A percentile compares a stretch with the other conserved stretches of the same genome.
Conservation (phyloP, 2,329 filamentous ascomycete species). For the Leptographium wingfieldii region DNA sequence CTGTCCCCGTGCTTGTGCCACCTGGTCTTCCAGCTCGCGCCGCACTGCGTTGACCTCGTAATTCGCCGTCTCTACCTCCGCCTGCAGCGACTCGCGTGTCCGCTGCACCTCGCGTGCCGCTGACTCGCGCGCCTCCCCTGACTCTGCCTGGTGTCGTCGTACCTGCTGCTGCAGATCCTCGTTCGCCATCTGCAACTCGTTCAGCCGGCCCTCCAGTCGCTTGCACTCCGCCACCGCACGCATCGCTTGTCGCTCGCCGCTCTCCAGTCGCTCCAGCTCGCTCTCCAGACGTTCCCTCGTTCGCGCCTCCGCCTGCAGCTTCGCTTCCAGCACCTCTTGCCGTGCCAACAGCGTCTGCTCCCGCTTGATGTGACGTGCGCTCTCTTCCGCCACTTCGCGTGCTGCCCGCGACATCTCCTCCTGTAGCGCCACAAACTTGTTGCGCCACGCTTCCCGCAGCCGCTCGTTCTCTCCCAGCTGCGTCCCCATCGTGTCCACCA, state of each 20-base stretch:
- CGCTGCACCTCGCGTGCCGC: slow-evolving; percentile 71
- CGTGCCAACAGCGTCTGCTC: slow-evolving; percentile 68
- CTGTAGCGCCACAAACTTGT: slow-evolving; percentile 75
- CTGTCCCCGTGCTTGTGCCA: slow-evolving; percentile 58
- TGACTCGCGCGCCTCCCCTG: slow-evolving; percentile 70
- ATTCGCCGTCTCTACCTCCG: slow-evolving; percentile 71
- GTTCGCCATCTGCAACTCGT: slow-evolving; percentile 52
- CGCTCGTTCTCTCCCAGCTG: slow-evolving; percentile 80
- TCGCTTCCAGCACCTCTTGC: slow-evolving; percentile 66
- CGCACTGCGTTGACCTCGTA: slow-evolving; percentile 75
- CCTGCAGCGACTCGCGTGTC: slow-evolving; percentile 64
- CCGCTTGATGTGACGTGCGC: slow-evolving; percentile 63
- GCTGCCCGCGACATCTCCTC: slow-evolving; percentile 73
- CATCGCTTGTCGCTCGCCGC: slow-evolving; percentile 52
- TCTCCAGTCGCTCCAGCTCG: slow-evolving; percentile 53
- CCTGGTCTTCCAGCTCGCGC: slow-evolving; percentile 69
- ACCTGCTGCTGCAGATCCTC: slow-evolving; percentile 58
- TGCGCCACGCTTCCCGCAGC: slow-evolving; percentile 70
- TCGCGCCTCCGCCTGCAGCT: slow-evolving; percentile 61
- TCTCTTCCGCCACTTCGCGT: slow-evolving; percentile 71
- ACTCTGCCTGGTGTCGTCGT: slow-evolving; percentile 64
- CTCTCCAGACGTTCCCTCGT: slow-evolving; percentile 54
- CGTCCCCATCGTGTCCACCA: slow-evolving; percentile 58
- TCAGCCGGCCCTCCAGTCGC: slow-evolving; percentile 41
- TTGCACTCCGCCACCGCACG: slow-evolving; percentile 50